These are phyloP conservation scores for Cytospora leucostoma DNA, from an alignment of 2,329 filamentous ascomycete species.

Conservation along the genomic window DNA sequence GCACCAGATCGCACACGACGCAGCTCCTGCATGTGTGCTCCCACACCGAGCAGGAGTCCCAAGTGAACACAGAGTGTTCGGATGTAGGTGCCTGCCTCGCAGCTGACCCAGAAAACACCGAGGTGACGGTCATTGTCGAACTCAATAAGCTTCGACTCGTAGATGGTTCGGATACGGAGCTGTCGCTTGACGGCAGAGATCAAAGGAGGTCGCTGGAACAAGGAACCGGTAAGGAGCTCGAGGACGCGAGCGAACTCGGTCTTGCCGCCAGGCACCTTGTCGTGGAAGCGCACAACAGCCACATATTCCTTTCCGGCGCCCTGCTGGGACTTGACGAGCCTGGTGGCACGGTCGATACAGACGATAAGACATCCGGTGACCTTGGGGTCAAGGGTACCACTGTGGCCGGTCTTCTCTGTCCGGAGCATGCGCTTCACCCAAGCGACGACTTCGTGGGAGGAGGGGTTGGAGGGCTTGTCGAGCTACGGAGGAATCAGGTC, in stretches of 20 bases:
- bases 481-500: conserved; percentile 16
- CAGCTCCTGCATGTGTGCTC: conserved; percentile 98
- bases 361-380: conserved; percentile 95
- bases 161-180: conserved; percentile 95
- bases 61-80: conserved; percentile 96
- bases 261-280: conserved; percentile 91
- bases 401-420: conserved; percentile 96
- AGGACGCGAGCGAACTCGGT: conserved; percentile 90
- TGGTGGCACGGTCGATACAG: conserved; percentile 93
- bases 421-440: conserved; percentile 98
- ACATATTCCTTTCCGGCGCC: conserved; percentile 99
- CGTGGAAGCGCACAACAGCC: conserved; percentile 90
- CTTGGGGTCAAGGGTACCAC: conserved; percentile 96
- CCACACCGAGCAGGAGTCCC: conserved; percentile 50
- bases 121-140: conserved; percentile 98
- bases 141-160: conserved; percentile 95
- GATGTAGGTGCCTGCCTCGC: conserved; percentile 98
- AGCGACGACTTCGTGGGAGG: conserved; percentile 96
- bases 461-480: conserved; percentile 96
- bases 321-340: conserved; percentile 98
- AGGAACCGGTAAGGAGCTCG: conserved; percentile 92
- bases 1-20: conserved; percentile 90
- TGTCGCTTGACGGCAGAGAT: conserved; percentile 99
- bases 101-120: conserved; percentile 98
- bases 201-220: conserved; percentile 94